These are phyloP conservation scores for Aspergillus alliaceus DNA, from an alignment of 2,329 filamentous ascomycete species.

Conservation along the genomic window DNA sequence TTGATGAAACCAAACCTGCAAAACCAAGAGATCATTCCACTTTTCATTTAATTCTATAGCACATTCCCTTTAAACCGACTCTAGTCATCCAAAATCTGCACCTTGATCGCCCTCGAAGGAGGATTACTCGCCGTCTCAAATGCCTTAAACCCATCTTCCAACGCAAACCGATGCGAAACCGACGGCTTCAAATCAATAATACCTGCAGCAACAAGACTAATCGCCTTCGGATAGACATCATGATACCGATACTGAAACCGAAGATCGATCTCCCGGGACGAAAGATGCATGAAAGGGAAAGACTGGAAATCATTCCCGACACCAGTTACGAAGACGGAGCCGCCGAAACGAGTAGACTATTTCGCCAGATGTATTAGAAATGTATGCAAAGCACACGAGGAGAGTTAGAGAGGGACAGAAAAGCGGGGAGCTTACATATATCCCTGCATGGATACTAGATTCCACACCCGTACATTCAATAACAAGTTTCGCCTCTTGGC, in stretches of 20 bases:
- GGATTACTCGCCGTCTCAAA: conserved; percentile 39
- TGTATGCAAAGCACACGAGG: too few species aligned
- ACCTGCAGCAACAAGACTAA: conserved; percentile 31
- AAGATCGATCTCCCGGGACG: conserved; percentile 19
- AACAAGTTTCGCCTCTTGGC: conserved; percentile 19
- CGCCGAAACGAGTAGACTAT: conserved; percentile 20
- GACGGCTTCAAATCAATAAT: conserved; percentile 40
- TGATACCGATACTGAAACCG: conserved; percentile 21
- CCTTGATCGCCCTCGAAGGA: conserved; percentile 35
- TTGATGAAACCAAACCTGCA: too few species aligned
- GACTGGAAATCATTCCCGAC: conserved; percentile 22
- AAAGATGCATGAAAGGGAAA: conserved; percentile 23
- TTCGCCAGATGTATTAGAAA: background rate
- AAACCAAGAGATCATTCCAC: too few species aligned
- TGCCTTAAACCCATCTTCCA: conserved; percentile 38
- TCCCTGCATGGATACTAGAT: conserved; percentile 20
- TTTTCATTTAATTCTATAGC: too few species aligned
- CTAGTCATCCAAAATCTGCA: conserved; percentile 25
- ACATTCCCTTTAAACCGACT: too few species aligned
- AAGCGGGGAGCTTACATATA: conserved; percentile 11
- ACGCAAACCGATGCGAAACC: conserved; percentile 38
- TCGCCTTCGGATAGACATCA: conserved; percentile 24
- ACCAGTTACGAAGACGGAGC: conserved; percentile 19
- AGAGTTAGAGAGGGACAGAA: too few species aligned
- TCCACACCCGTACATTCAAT: conserved; percentile 22